phyloP scores from a whole-genome alignment of 2,329 filamentous ascomycete species.

The Fusarium drepaniforme region DNA sequence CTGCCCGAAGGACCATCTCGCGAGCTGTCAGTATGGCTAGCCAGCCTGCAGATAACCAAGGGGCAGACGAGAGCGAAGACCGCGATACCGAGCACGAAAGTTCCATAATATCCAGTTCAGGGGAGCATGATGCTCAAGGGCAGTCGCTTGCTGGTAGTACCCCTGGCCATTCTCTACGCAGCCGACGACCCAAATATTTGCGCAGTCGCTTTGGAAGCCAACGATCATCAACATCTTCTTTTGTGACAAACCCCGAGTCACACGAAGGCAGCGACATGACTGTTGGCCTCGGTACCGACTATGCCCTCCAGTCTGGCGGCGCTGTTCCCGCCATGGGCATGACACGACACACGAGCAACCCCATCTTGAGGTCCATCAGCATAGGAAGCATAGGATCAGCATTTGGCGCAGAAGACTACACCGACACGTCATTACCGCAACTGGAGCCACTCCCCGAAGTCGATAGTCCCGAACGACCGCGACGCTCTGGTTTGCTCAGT shows the following conservation, averaged over 20 bases:
- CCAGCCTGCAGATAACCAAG: constrained; percentile 38
- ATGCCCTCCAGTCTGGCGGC: constrained; percentile 84
- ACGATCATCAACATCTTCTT: constrained; percentile 71
- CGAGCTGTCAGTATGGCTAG: constrained; percentile 63
- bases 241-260: constrained; percentile 65
- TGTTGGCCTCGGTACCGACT: constrained; percentile 76
- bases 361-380: constrained; percentile 82
- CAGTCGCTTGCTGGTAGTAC: constrained; percentile 57
- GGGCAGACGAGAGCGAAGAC: constrained; percentile 40
- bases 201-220: constrained; percentile 69
- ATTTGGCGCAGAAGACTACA: constrained; percentile 69
- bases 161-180: constrained; percentile 60
- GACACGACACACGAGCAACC: constrained; percentile 64
- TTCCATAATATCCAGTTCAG: constrained; percentile 46
- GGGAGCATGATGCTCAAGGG: constrained; percentile 46
- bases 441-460: constrained; percentile 65
- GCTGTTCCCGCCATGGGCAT: constrained; percentile 70
- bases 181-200: constrained; percentile 67
- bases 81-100: constrained; percentile 46
- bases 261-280: constrained; percentile 80
- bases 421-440: constrained; percentile 59
- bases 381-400: constrained; percentile 88
- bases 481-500: constrained; percentile 64
- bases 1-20: constrained; percentile 65
- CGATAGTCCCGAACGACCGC: constrained; percentile 55